Conservation (phyloP, 176 grass and related monocot genomes). For the Eleusine indica region DNA sequence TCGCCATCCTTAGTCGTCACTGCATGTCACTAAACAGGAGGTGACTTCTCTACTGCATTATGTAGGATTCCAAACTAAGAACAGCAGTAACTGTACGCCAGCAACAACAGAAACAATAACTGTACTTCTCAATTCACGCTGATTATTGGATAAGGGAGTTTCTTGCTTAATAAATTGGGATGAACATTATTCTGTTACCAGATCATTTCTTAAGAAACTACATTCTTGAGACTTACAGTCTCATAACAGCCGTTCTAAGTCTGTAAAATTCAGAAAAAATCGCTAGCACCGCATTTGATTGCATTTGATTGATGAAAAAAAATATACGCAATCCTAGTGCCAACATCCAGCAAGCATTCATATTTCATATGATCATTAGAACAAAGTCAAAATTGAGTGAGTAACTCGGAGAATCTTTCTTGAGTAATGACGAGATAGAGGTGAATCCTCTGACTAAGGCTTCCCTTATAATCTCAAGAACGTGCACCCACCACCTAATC, state of each 20-base stretch:
- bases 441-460: conserved; percentile 57
- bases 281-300: background rate
- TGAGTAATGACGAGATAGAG: conserved; percentile 42
- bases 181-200: conserved; percentile 1
- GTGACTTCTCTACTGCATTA: too few species aligned
- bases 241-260: background rate
- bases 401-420: conserved; percentile 43
- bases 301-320: background rate
- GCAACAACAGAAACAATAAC: too few species aligned
- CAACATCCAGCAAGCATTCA: conserved; percentile 22
- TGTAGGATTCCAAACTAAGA: too few species aligned
- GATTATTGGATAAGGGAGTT: conserved; percentile 45
- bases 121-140: too few species aligned
- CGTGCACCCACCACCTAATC: conserved; percentile 46
- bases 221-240: background rate
- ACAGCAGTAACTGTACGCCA: too few species aligned
- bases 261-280: conserved; percentile 10
- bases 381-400: conserved; percentile 25
- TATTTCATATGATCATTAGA: conserved; percentile 38
- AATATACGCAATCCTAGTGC: conserved; percentile 34
- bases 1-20: too few species aligned
- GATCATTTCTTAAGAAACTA: conserved; percentile 14
- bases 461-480: conserved; percentile 42
- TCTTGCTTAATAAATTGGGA: background rate
- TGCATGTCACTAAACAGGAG: too few species aligned